Evolutionary conservation across 352 stramenopile genomes (phyloP), one percentile per base, ranked within the genome.

Genomic region (Phytophthora ohioensis): DNA sequence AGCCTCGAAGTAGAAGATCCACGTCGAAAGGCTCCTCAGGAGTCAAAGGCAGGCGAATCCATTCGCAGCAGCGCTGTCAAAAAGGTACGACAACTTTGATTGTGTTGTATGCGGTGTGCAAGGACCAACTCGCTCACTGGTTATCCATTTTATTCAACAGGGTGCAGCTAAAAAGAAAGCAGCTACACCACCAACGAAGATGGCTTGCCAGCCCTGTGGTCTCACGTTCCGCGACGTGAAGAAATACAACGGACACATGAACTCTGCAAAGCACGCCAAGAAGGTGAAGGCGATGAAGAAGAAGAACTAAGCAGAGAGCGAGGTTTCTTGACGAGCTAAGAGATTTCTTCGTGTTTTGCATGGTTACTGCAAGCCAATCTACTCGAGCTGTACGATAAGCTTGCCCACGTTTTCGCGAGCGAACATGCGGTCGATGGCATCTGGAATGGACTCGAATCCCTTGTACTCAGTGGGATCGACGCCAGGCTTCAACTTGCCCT

Each of bases 181-280:
- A 8, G 68, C 58, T 17, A 41, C 67, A 8, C 36, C 62, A 13
- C 30, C 51, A 2, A 59, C 49, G 3, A 70, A 71, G 30, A 75
- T 88, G 62, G 67, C 73, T 46, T 95, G 88, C 55, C 79, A 86
- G 42, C 66, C 82, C 12, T 95, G 88, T 49, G 59, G 66, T 13
- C 62, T 88, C 39, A 73, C 55, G 35, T 95, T 93, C 51, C 75
- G 76, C 9, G 80, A 91, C 57, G 53, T 81, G 32, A 94, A 92
- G 71, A 93, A 93, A 68, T 95, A 88, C 82, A 95, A 95, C 46
- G 86, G 80, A 32, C 88, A 95, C 74, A 85, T 93, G 70, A 95
- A 95, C 69, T 93, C 88, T n/a, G 79, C 83, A 47, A 95, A 95
- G 63, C 88, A 95, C 65, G 81, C 86, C 13, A 86, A 87, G 51